A percentile compares a stretch with the other conserved stretches of the same genome.
phyloP scores from a whole-genome alignment of 2,329 filamentous ascomycete species.

The Penicillium digitatum region DNA sequence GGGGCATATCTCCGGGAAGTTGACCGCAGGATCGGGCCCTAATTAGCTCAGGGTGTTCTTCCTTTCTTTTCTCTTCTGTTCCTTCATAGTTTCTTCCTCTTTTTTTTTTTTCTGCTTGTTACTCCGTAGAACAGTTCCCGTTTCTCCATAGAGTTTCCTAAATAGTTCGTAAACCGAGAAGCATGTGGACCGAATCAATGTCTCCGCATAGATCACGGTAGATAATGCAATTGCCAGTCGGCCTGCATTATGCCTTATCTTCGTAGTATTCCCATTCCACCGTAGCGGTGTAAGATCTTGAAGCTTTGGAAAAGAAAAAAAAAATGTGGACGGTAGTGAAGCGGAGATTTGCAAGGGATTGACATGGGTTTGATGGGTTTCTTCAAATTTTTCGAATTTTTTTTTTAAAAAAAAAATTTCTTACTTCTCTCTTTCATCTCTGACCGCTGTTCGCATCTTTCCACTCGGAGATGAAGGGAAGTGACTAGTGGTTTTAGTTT shows the following conservation, averaged over 20 bases:
- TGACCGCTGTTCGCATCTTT: conserved; percentile 9
- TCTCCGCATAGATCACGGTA: conserved; percentile 15
- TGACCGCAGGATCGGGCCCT: conserved; percentile 1
- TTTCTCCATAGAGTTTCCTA: not conserved
- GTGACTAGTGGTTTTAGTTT: conserved; percentile 1
- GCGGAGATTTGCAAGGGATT: not conserved
- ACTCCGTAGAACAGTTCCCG: too few relatives aligned
- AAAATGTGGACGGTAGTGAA: not conserved
- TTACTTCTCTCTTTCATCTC: not conserved
- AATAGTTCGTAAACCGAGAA: not conserved
- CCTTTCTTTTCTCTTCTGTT: not conserved
- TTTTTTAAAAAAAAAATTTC: too few relatives aligned
- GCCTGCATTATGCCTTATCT: conserved; percentile 22
- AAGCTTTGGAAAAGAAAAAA: not conserved
- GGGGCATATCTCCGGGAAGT: not conserved
- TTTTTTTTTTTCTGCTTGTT: too few relatives aligned
- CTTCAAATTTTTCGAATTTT: too few relatives aligned
- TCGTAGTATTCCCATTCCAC: not conserved
- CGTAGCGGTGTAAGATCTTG: conserved; percentile 5
- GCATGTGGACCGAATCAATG: not conserved
- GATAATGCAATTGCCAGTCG: conserved; percentile 23
- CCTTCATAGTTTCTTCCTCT: not conserved
- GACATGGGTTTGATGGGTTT: too few relatives aligned
- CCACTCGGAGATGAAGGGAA: conserved; percentile 6
- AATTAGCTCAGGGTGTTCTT: not conserved